phyloP scores from a whole-genome alignment of 805 yeast species.

The Kuraishia capsulata region DNA sequence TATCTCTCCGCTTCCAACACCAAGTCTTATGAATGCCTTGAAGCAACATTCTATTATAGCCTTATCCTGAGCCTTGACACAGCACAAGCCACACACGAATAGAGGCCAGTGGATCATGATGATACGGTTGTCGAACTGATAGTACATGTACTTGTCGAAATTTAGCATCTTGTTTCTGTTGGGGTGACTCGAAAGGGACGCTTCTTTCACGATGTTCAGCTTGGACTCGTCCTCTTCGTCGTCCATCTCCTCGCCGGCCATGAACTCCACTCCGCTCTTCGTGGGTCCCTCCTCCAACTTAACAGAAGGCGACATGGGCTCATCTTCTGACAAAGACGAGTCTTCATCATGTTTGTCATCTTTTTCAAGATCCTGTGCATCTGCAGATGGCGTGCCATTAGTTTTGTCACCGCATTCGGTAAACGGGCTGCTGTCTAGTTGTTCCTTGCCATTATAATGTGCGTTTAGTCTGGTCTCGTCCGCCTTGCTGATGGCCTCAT shows the following conservation, averaged over 20 bases:
- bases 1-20: conserved; percentile 27
- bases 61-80: conserved; percentile 19
- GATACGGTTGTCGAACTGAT: conserved; percentile 23
- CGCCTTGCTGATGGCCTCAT: conserved; percentile 7
- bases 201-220: conserved; percentile 4
- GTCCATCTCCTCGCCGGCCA: conserved; percentile 1
- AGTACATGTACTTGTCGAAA: conserved; percentile 18
- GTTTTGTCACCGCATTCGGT: conserved; percentile 1
- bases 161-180: conserved; percentile 6
- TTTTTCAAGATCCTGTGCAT: neutral
- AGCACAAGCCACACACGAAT: conserved; percentile 24
- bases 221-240: conserved; percentile 2
- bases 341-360: conserved; percentile 2
- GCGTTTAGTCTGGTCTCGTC: conserved; percentile 10
- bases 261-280: conserved; percentile 4
- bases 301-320: neutral
- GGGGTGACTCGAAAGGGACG: neutral
- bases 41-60: conserved; percentile 24
- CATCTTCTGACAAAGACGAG: conserved; percentile 4
- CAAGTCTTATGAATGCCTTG: conserved; percentile 21
- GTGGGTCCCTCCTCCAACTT: conserved; percentile 1
- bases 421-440: no score
- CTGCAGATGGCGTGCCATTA: conserved; percentile 2
- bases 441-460: conserved; percentile 11
- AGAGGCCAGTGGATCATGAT: conserved; percentile 30